These are phyloP conservation scores for Alternaria gansuensis DNA, from an alignment of 2,329 filamentous ascomycete genomes.

Conservation along the genomic window DNA sequence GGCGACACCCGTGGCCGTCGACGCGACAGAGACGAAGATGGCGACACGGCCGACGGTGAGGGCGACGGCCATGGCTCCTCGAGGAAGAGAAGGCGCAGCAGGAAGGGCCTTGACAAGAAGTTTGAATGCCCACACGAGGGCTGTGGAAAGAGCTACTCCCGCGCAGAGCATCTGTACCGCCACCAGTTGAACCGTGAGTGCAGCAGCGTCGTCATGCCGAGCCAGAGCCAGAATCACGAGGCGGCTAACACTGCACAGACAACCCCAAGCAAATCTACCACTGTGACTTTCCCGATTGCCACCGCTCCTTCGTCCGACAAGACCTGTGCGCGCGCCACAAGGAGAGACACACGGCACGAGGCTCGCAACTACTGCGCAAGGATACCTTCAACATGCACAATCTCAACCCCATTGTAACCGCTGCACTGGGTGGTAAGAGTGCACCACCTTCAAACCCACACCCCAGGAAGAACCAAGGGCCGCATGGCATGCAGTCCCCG, in stretches of 20 bases:
- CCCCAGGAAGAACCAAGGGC: slow-evolving; percentile 24
- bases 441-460: slow-evolving; percentile 31
- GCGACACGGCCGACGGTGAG: slow-evolving; percentile 40
- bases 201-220: not conserved
- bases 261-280: slow-evolving; percentile 93
- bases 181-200: slow-evolving; percentile 90
- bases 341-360: slow-evolving; percentile 66
- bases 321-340: slow-evolving; percentile 80
- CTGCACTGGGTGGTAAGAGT: slow-evolving; percentile 49
- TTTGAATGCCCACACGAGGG: slow-evolving; percentile 77
- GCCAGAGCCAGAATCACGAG: not conserved
- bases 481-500: slow-evolving; percentile 47
- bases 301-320: slow-evolving; percentile 88
- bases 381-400: slow-evolving; percentile 69
- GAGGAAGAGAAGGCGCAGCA: slow-evolving; percentile 72
- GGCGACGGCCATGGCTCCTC: slow-evolving; percentile 46
- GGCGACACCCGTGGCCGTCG: slow-evolving; percentile 51
- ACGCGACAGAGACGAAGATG: slow-evolving; percentile 47
- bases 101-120: slow-evolving; percentile 80
- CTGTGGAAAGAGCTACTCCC: slow-evolving; percentile 95
- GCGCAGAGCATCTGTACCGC: slow-evolving; percentile 94
- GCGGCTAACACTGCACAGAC: slow-evolving; percentile 62
- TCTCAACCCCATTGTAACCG: slow-evolving; percentile 54
- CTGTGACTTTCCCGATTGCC: slow-evolving; percentile 91
- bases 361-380: slow-evolving; percentile 77